phyloP scores from a whole-genome alignment of 2,329 filamentous ascomycete genomes.

The Cadophora gregata region DNA sequence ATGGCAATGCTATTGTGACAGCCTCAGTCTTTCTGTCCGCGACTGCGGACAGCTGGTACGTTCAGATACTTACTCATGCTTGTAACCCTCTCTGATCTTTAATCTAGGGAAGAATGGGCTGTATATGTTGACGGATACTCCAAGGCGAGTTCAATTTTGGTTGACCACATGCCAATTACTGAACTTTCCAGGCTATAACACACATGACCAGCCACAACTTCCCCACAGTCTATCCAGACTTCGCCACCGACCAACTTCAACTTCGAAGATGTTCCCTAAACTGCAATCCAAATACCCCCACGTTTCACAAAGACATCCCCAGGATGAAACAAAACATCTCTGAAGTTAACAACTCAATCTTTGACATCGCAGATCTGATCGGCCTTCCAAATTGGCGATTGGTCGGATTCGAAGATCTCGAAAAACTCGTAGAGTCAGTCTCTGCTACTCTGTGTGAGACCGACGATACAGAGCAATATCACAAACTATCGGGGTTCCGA shows the following conservation, averaged over 20 bases:
- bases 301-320: neutral
- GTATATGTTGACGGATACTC: constrained; percentile 34
- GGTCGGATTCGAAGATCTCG: constrained; percentile 26
- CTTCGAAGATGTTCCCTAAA: constrained; percentile 17
- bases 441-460: constrained; percentile 13
- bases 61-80: neutral
- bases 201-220: constrained; percentile 20
- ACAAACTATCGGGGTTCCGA: constrained; percentile 28
- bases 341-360: constrained; percentile 19
- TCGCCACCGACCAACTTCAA: constrained; percentile 20
- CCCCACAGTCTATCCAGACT: constrained; percentile 22
- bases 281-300: neutral
- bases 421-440: constrained; percentile 22
- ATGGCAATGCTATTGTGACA: constrained; percentile 32
- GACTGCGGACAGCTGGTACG: constrained; percentile 31
- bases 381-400: constrained; percentile 23
- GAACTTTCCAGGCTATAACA: constrained; percentile 23
- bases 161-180: too few species aligned
- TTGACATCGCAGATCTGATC: neutral
- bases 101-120: constrained; percentile 30
- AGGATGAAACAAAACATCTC: constrained; percentile 16
- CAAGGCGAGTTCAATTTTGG: constrained; percentile 15
- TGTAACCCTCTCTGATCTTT: neutral
- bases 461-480: constrained; percentile 23
- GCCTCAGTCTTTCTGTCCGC: constrained; percentile 30